Evolutionary conservation across 2,329 filamentous ascomycete species (phyloP).

Genomic region (Ceratocystis huliohia): DNA sequence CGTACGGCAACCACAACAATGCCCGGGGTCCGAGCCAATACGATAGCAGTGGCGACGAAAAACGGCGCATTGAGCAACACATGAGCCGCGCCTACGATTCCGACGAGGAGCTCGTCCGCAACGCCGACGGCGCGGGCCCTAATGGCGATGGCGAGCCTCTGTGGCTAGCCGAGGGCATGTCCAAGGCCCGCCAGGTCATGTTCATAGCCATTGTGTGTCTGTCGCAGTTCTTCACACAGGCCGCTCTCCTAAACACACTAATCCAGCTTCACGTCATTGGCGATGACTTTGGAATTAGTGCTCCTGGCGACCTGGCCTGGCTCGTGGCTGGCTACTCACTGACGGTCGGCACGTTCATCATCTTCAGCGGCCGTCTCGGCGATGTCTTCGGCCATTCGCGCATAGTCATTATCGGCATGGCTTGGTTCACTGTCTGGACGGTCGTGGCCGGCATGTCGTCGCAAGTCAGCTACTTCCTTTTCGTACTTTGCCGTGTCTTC

Average conservation of each 20-base stretch:
- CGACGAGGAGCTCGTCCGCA: slow-evolving; percentile 10
- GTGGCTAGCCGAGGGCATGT: slow-evolving; percentile 20
- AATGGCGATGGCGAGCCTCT: slow-evolving; percentile 4
- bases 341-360: slow-evolving; percentile 44
- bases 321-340: slow-evolving; percentile 45
- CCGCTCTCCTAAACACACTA: slow-evolving; percentile 29
- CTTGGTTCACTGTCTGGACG: slow-evolving; percentile 44
- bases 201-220: slow-evolving; percentile 35
- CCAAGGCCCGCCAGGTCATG: slow-evolving; percentile 26
- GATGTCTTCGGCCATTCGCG: slow-evolving; percentile 46
- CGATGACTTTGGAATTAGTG: slow-evolving; percentile 32
- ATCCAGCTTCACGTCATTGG: slow-evolving; percentile 33
- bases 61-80: not conserved
- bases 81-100: not conserved
- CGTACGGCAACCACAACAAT: not conserved
- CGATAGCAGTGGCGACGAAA: slow-evolving; percentile 8
- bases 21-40: not conserved
- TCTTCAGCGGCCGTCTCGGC: slow-evolving; percentile 44
- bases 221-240: slow-evolving; percentile 34
- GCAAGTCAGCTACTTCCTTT: slow-evolving; percentile 35
- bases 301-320: slow-evolving; percentile 40
- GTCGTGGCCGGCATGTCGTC: slow-evolving; percentile 35
- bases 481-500: slow-evolving; percentile 34
- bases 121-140: not conserved
- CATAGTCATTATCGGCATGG: slow-evolving; percentile 40